Conservation (phyloP, 352 stramenopile genomes). For the Phytophthora pini region DNA sequence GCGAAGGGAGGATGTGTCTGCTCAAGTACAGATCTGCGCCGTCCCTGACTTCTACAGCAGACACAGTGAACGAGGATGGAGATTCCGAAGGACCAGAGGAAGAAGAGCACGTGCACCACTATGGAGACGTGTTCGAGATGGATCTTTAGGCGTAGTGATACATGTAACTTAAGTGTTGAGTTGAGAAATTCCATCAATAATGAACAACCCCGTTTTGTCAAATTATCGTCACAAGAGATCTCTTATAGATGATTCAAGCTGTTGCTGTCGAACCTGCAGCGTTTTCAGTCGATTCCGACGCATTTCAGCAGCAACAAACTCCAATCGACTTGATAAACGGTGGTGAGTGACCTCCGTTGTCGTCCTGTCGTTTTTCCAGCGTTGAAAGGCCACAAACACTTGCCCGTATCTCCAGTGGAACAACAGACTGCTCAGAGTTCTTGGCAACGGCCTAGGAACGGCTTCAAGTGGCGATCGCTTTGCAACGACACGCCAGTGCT, state of each 20-base stretch:
- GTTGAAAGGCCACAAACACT: constrained; percentile 42
- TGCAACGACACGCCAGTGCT: constrained; percentile 26
- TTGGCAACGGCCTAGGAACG: constrained; percentile 21
- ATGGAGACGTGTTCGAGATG: constrained; percentile 70
- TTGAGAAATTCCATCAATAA: too few relatives aligned
- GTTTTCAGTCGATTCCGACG: constrained; percentile 35
- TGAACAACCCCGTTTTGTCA: too few relatives aligned
- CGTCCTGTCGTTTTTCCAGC: constrained; percentile 37
- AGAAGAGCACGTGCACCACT: constrained; percentile 33
- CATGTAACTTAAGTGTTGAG: constrained; percentile 15
- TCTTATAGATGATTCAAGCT: constrained; percentile 28
- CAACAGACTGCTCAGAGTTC: constrained; percentile 29
- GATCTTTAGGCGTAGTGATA: constrained; percentile 44
- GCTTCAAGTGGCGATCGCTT: background rate
- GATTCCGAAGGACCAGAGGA: constrained; percentile 37
- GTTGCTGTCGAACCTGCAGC: constrained; percentile 32
- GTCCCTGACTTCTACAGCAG: constrained; percentile 42
- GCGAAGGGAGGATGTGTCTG: constrained; percentile 10
- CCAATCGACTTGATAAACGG: constrained; percentile 35
- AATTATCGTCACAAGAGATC: too few relatives aligned
- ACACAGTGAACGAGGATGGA: constrained; percentile 44
- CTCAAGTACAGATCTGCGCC: constrained; percentile 37
- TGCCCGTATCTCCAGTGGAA: constrained; percentile 43
- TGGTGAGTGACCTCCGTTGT: constrained; percentile 33
- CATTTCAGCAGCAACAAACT: constrained; percentile 41